These are phyloP conservation scores for Gaertneriomyces semiglobifer DNA, from an alignment of 192 early-diverging fungal species.

Conservation along the genomic window DNA sequence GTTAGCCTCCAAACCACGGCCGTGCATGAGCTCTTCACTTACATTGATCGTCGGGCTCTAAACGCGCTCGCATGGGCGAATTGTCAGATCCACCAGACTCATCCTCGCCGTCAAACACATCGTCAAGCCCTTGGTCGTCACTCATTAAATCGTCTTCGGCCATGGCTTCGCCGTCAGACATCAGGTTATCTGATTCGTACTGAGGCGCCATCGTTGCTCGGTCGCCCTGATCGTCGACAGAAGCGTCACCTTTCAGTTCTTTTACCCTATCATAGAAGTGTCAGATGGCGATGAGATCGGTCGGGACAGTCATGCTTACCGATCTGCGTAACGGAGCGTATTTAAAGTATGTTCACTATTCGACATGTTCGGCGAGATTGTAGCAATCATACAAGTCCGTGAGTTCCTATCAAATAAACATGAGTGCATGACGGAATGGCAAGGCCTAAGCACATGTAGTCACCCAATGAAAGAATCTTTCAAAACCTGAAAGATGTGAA, in stretches of 20 bases:
- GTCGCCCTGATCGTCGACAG: constrained; percentile 33
- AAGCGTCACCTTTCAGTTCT: constrained; percentile 50
- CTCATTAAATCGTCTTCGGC: no score
- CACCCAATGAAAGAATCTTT: constrained; percentile 97
- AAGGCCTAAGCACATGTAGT: no score
- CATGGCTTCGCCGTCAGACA: constrained; percentile 5
- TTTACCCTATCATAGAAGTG: constrained; percentile 44
- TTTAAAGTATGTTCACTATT: constrained; percentile 97
- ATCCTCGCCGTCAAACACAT: no score
- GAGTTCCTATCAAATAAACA: constrained; percentile 60
- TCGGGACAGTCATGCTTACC: constrained; percentile 39
- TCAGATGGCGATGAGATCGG: not conserved
- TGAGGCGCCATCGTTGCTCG: not conserved
- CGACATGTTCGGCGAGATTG: constrained; percentile 89
- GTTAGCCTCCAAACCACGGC: constrained; percentile 42
- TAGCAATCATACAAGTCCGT: constrained; percentile 98
- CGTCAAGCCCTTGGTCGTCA: no score
- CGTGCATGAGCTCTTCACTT: constrained; percentile 7
- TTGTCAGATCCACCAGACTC: no score
- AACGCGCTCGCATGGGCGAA: no score
- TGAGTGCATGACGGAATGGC: not conserved
- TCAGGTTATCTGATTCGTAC: not conserved
- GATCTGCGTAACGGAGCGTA: constrained; percentile 94
- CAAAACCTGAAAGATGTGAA: constrained; percentile 56
- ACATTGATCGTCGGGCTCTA: no score